Conservation (phyloP, 345 rosid species). For the Citropsis articulata region DNA sequence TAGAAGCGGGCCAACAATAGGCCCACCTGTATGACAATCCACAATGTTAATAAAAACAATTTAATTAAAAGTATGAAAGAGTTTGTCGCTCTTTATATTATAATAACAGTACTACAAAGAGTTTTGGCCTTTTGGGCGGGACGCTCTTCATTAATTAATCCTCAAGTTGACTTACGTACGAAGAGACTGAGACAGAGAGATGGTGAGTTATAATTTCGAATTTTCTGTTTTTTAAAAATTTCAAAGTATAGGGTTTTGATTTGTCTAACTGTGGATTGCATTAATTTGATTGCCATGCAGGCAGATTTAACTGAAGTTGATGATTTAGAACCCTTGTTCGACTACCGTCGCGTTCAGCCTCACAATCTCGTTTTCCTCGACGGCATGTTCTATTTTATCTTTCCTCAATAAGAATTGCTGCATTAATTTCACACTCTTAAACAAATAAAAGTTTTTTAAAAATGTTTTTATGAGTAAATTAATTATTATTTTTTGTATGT, state of each 20-base stretch:
- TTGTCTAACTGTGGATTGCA: background rate
- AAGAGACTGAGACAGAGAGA: too few relatives aligned
- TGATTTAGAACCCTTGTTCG: constrained; percentile 76
- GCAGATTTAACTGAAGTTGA: constrained; percentile 53
- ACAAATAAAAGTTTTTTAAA: background rate
- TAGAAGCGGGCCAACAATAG: too few relatives aligned
- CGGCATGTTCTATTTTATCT: constrained; percentile 28
- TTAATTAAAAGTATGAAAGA: too few relatives aligned
- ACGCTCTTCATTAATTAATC: background rate
- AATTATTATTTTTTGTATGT: background rate
- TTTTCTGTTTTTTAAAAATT: background rate
- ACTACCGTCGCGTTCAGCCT: constrained; percentile 75
- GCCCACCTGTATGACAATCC: too few relatives aligned
- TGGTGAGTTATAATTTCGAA: background rate
- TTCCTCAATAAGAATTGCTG: background rate
- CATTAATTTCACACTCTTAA: background rate
- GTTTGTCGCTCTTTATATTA: too few relatives aligned
- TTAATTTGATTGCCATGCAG: constrained; percentile 29
- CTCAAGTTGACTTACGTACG: background rate
- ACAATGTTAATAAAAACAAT: too few relatives aligned
- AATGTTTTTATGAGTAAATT: too few relatives aligned
- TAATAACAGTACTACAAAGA: accelerated
- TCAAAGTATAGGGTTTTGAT: background rate
- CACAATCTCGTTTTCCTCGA: constrained; percentile 38
- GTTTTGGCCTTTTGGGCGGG: background rate